These are phyloP conservation scores for Diplodia scrobiculata DNA, from an alignment of 2,329 filamentous ascomycete species.

Conservation along the genomic window DNA sequence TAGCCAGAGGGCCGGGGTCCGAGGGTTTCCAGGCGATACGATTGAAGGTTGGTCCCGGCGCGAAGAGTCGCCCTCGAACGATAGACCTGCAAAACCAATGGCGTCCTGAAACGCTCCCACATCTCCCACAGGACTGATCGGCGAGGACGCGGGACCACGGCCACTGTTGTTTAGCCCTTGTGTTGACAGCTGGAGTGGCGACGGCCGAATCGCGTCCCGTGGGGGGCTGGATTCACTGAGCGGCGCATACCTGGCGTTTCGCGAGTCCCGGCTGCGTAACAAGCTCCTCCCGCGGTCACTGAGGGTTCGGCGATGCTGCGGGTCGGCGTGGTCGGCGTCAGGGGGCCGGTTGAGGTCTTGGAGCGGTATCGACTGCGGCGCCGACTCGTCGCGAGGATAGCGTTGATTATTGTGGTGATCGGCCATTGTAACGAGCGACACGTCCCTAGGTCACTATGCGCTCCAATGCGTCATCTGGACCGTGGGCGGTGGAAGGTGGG, in stretches of 20 bases:
- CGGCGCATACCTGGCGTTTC: conserved; percentile 55
- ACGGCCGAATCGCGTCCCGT: conserved; percentile 37
- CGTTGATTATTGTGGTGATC: conserved; percentile 30
- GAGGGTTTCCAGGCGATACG: conserved; percentile 53
- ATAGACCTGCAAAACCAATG: conserved; percentile 51
- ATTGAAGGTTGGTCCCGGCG: conserved; percentile 30
- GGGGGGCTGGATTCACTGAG: conserved; percentile 54
- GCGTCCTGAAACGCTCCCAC: conserved; percentile 53
- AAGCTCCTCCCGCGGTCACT: conserved; percentile 54
- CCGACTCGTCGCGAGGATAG: conserved; percentile 52
- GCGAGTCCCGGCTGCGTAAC: conserved; percentile 48
- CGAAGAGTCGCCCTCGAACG: conserved; percentile 47
- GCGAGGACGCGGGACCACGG: conserved; percentile 44
- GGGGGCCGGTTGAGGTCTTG: conserved; percentile 55
- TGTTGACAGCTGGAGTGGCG: conserved; percentile 43
- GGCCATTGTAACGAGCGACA: conserved; percentile 26
- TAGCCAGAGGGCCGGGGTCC: conserved; percentile 34
- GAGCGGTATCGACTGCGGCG: conserved; percentile 69
- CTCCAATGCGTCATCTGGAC: conserved; percentile 24
- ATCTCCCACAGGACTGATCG: conserved; percentile 44
- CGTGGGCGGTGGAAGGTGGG: not conserved
- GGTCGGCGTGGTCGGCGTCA: conserved; percentile 37
- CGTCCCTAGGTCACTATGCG: not conserved
- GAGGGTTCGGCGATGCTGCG: conserved; percentile 49
- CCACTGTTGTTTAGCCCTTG: conserved; percentile 34